Evolutionary conservation across 1,139 yeast genomes (phyloP).

Genomic region (Blastobotrys petasosporus): DNA sequence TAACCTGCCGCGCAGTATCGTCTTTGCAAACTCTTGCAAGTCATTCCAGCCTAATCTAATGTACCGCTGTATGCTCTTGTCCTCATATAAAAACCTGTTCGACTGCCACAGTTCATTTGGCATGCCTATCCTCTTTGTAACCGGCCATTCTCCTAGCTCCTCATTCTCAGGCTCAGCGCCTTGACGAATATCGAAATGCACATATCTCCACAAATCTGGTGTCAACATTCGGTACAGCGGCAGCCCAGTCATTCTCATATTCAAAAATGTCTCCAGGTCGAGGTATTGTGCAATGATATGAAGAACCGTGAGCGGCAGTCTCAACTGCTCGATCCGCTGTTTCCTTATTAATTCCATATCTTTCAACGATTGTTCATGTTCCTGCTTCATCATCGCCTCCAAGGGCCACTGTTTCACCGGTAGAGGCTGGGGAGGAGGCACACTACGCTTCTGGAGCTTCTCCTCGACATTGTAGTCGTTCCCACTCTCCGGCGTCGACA

Average conservation of each 20-base stretch:
- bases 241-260: conserved; percentile 2
- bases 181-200: conserved; percentile 8
- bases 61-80: conserved; percentile 5
- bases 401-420: too few species aligned
- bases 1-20: not conserved
- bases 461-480: too few species aligned
- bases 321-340: not conserved
- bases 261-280: conserved; percentile 7
- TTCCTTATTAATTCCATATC: too few species aligned
- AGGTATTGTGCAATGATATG: not conserved
- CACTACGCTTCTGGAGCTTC: too few species aligned
- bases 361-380: too few species aligned
- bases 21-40: conserved; percentile 2
- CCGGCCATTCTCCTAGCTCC: conserved; percentile 3
- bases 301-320: not conserved
- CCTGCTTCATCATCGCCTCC: too few species aligned
- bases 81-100: conserved; percentile 2
- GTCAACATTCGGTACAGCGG: conserved; percentile 2
- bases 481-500: too few species aligned
- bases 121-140: conserved; percentile 4
- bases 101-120: conserved; percentile 5
- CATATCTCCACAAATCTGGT: conserved; percentile 9
- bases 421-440: too few species aligned
- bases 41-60: conserved; percentile 2
- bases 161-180: not conserved